Conservation (phyloP, 1,284 basidiomycete genomes). For the Bondarzewia mesenterica region DNA sequence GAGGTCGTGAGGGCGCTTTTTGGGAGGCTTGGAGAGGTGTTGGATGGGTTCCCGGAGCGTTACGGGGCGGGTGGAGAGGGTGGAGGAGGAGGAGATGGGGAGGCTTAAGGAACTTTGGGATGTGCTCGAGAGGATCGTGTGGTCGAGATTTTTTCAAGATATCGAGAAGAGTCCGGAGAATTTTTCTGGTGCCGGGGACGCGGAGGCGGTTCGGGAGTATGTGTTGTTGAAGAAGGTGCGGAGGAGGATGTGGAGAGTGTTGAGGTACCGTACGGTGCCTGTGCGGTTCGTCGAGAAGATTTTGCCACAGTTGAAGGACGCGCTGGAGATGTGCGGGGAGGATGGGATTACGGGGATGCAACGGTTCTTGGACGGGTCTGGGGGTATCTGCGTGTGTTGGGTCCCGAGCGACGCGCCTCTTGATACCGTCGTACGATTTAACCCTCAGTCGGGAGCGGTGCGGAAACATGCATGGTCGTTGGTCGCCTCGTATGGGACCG, state of each 20-base stretch:
- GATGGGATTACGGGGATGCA: background rate
- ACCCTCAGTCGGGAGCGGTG: background rate
- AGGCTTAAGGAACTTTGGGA: background rate
- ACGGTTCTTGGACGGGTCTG: background rate
- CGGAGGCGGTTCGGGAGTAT: background rate
- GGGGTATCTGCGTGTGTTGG: background rate
- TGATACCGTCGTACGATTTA: too few species aligned
- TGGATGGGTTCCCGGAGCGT: too few species aligned
- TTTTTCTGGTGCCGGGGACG: background rate
- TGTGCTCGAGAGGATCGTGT: background rate
- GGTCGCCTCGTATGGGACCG: background rate
- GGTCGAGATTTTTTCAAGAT: background rate
- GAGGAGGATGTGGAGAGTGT: background rate
- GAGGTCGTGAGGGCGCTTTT: too few species aligned
- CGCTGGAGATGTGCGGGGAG: background rate
- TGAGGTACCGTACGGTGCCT: background rate
- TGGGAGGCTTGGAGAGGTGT: too few species aligned
- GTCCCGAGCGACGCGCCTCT: too few species aligned
- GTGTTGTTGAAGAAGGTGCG: background rate
- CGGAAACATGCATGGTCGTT: background rate
- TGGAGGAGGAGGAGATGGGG: background rate
- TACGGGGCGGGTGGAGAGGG: too few species aligned
- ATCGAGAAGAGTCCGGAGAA: background rate
- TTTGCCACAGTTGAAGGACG: background rate
- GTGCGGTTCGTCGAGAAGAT: background rate